Evolutionary conservation across 2,329 filamentous ascomycete genomes (phyloP).

Genomic region (Ophiostoma sp.): DNA sequence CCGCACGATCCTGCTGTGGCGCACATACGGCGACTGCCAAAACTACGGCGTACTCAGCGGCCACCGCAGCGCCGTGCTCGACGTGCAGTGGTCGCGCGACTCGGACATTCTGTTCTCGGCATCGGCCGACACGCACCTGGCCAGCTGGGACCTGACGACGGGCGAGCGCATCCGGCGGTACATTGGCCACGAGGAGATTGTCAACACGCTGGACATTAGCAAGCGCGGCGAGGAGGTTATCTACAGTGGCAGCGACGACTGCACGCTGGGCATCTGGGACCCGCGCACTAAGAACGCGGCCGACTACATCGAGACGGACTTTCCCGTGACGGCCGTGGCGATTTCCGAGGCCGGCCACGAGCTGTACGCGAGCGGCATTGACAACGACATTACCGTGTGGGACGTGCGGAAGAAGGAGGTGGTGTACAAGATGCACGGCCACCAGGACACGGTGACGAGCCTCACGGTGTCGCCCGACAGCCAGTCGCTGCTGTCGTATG

Average conservation of each 20-base stretch:
- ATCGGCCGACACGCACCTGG: slow-evolving; percentile 86
- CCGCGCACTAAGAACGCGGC: slow-evolving; percentile 82
- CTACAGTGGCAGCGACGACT: slow-evolving; percentile 88
- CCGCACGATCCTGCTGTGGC: slow-evolving; percentile 88
- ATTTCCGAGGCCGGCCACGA: slow-evolving; percentile 94
- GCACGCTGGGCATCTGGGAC: slow-evolving; percentile 93
- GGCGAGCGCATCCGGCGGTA: slow-evolving; percentile 90
- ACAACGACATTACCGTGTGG: slow-evolving; percentile 97
- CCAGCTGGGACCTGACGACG: slow-evolving; percentile 90
- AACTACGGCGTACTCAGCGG: slow-evolving; percentile 88
- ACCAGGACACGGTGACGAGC: slow-evolving; percentile 87
- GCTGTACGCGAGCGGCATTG: slow-evolving; percentile 88
- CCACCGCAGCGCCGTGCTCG: slow-evolving; percentile 84
- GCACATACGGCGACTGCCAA: slow-evolving; percentile 84
- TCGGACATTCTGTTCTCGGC: slow-evolving; percentile 86
- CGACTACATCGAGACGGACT: slow-evolving; percentile 84
- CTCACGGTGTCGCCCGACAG: slow-evolving; percentile 88
- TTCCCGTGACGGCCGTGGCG: slow-evolving; percentile 85
- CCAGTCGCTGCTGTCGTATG: slow-evolving; percentile 82
- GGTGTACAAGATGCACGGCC: slow-evolving; percentile 80
- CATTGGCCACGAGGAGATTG: slow-evolving; percentile 88
- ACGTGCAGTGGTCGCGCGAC: slow-evolving; percentile 95
- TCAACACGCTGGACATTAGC: slow-evolving; percentile 86
- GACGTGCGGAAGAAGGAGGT: slow-evolving; percentile 88
- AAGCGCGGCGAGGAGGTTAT: slow-evolving; percentile 85